phyloP scores from a whole-genome alignment of 805 yeast genomes.

The Starmerella floris region DNA sequence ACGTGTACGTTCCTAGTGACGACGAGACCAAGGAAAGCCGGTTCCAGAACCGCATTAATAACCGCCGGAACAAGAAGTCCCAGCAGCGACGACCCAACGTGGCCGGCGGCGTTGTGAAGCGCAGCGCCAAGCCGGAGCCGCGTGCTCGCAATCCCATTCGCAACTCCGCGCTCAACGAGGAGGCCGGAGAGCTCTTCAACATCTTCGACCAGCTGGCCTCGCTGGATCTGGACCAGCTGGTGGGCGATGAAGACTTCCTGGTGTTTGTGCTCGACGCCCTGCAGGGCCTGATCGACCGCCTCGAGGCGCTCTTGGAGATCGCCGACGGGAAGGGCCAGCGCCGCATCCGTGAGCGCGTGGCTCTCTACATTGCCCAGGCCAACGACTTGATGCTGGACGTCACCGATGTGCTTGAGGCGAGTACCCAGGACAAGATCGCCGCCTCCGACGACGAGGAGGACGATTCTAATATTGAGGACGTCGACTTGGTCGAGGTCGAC shows the following conservation, averaged over 20 bases:
- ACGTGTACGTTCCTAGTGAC: slow-evolving; percentile 24
- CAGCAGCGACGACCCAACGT: background rate
- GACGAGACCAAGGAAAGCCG: slow-evolving; percentile 14
- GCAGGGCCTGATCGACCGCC: slow-evolving; percentile 21
- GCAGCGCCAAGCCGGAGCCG: slow-evolving; percentile 2
- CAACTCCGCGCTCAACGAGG: slow-evolving; percentile 18
- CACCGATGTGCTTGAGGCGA: slow-evolving; percentile 21
- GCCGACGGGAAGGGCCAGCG: slow-evolving; percentile 20
- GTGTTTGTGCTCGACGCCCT: slow-evolving; percentile 17
- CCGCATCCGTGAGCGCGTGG: slow-evolving; percentile 23
- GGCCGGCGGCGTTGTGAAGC: slow-evolving; percentile 11
- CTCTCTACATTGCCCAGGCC: slow-evolving; percentile 21
- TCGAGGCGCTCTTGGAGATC: slow-evolving; percentile 19
- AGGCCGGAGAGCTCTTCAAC: slow-evolving; percentile 22
- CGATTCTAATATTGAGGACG: slow-evolving; percentile 7
- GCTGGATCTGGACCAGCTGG: slow-evolving; percentile 22
- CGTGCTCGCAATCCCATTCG: slow-evolving; percentile 5
- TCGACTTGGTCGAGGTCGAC: slow-evolving; percentile 1
- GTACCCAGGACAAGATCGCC: slow-evolving; percentile 14
- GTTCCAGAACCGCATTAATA: slow-evolving; percentile 8
- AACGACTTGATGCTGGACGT: slow-evolving; percentile 19
- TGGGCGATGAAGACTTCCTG: slow-evolving; percentile 22
- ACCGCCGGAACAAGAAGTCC: slow-evolving; percentile 9
- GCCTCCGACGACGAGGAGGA: slow-evolving; percentile 10
- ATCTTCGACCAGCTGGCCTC: slow-evolving; percentile 21